These are phyloP conservation scores for Cocos nucifera DNA, from an alignment of 176 grass and related monocot genomes.

Conservation along the genomic window DNA sequence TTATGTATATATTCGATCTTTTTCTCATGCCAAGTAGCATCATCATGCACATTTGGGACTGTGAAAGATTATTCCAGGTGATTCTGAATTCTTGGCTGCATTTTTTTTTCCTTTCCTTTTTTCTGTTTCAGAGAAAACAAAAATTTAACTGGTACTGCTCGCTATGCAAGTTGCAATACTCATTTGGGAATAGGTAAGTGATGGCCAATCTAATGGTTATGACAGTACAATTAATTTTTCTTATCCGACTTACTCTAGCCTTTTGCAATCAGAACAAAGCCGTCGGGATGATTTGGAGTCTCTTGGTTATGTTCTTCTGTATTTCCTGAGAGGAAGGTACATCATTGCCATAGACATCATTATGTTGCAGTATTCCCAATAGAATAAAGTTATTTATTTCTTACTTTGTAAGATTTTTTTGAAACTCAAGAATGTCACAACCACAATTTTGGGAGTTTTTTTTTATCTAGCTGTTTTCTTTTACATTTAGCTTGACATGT, in stretches of 20 bases:
- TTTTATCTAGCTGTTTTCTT: too few relatives aligned
- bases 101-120: not conserved
- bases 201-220: not conserved
- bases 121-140: slow-evolving; percentile 79
- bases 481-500: too few relatives aligned
- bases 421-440: too few relatives aligned
- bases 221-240: not conserved
- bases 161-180: slow-evolving; percentile 93
- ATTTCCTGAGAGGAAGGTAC: slow-evolving; percentile 92
- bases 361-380: not conserved
- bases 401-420: too few relatives aligned
- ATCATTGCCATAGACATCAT: slow-evolving; percentile 4
- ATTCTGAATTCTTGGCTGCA: not conserved
- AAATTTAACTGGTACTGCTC: slow-evolving; percentile 86
- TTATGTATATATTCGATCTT: not conserved
- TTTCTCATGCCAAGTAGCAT: not conserved
- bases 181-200: slow-evolving; percentile 86
- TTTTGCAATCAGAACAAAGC: slow-evolving; percentile 74
- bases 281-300: slow-evolving; percentile 96
- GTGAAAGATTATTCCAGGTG: too few relatives aligned
- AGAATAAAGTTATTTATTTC: too few relatives aligned
- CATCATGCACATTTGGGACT: not conserved
- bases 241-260: slow-evolving; percentile 16
- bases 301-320: slow-evolving; percentile 93
- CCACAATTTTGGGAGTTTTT: too few relatives aligned